Conservation (phyloP, 495 filamentous ascomycete genomes). For the Bryoglossum gracile region DNA sequence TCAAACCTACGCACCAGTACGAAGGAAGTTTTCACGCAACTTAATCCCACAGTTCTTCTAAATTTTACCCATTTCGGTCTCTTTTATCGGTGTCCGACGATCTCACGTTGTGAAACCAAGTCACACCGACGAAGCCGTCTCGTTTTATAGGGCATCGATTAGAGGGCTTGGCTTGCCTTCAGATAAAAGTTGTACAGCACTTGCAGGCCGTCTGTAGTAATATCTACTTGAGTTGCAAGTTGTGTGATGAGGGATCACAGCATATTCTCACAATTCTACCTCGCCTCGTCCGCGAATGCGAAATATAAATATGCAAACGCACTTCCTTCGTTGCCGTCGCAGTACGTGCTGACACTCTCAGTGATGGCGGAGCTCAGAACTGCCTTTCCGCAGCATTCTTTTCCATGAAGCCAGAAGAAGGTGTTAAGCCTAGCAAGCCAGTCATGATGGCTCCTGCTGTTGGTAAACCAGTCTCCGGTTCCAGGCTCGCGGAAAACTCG, state of each 20-base stretch:
- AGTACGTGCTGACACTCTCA: conserved; percentile 16
- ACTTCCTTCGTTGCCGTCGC: background rate
- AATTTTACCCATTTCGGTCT: too few species aligned
- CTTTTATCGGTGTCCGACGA: too few species aligned
- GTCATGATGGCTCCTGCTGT: background rate
- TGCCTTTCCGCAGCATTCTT: conserved; percentile 32
- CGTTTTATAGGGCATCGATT: too few species aligned
- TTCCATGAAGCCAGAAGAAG: conserved; percentile 32
- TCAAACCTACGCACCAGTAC: too few species aligned
- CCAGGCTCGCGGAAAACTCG: background rate
- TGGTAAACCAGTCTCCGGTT: conserved; percentile 1
- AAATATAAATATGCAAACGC: conserved; percentile 27
- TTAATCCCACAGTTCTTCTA: too few species aligned
- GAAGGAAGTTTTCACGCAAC: too few species aligned
- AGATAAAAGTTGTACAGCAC: too few species aligned
- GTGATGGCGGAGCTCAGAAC: conserved; percentile 28
- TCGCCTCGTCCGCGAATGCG: conserved; percentile 25
- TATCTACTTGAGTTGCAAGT: background rate
- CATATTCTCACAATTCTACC: conserved; percentile 10
- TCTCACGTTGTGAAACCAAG: too few species aligned
- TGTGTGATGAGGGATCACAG: conserved; percentile 5
- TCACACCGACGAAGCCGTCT: too few species aligned
- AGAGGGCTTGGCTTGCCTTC: too few species aligned
- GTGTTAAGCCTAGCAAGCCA: background rate
- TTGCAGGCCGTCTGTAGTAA: conserved; percentile 6